Conservation (phyloP, 768 basidiomycete species). For the Phaeotremella skinneri region DNA sequence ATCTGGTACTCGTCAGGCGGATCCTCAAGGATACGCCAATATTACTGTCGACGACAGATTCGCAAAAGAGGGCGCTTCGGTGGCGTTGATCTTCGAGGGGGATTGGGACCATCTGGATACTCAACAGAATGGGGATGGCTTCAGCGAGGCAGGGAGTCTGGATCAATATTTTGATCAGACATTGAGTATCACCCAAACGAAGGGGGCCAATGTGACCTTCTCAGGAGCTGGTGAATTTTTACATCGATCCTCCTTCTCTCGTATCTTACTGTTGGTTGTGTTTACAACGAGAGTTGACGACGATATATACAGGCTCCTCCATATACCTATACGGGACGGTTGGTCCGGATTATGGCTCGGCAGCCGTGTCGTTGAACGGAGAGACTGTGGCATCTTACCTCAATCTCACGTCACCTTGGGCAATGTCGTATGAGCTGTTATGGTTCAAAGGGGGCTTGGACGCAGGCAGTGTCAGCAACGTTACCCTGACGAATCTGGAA, state of each 20-base stretch:
- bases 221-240: slow-evolving; percentile 18
- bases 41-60: slow-evolving; percentile 36
- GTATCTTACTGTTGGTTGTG: too few relatives aligned
- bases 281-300: not conserved
- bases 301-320: slow-evolving; percentile 17
- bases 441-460: slow-evolving; percentile 42
- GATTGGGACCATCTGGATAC: slow-evolving; percentile 15
- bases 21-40: slow-evolving; percentile 15
- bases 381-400: slow-evolving; percentile 8
- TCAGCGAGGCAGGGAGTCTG: slow-evolving; percentile 5
- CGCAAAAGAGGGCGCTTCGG: not conserved
- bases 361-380: slow-evolving; percentile 24
- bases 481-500: slow-evolving; percentile 37
- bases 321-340: slow-evolving; percentile 30
- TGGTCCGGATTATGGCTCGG: slow-evolving; percentile 30
- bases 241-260: not conserved
- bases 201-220: slow-evolving; percentile 14
- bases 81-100: slow-evolving; percentile 11
- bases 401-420: slow-evolving; percentile 39
- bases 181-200: slow-evolving; percentile 12
- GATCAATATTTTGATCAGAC: slow-evolving; percentile 13
- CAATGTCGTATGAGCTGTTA: slow-evolving; percentile 31
- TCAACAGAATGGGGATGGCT: not conserved
- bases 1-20: slow-evolving; percentile 20
- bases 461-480: slow-evolving; percentile 4